These are phyloP conservation scores for Mycena latifolia DNA, from an alignment of 768 basidiomycete species.

Conservation along the genomic window DNA sequence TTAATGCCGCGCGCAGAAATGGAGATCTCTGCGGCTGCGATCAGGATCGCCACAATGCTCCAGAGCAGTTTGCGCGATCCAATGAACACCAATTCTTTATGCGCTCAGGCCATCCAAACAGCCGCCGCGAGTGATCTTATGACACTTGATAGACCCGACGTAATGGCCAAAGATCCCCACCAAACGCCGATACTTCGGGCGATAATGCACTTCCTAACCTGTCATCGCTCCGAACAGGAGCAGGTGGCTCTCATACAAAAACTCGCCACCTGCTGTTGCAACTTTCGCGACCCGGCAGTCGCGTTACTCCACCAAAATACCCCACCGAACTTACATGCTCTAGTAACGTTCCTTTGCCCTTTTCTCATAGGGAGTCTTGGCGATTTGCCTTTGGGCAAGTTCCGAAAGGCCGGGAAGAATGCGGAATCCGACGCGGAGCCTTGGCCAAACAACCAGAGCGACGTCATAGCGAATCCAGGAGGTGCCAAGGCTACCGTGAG, in stretches of 20 bases:
- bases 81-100: not conserved
- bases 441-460: too few species aligned
- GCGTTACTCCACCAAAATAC: not conserved
- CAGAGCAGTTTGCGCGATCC: slow-evolving; percentile 3
- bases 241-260: not conserved
- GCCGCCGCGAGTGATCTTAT: not conserved
- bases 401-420: too few species aligned
- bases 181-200: not conserved
- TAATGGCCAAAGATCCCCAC: not conserved
- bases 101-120: not conserved
- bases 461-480: not conserved
- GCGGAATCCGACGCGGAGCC: too few species aligned
- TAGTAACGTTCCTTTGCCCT: too few species aligned
- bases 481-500: not conserved
- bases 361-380: too few species aligned
- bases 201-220: slow-evolving; percentile 8
- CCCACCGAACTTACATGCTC: too few species aligned
- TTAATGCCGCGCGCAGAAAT: too few species aligned
- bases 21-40: too few species aligned
- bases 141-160: not conserved
- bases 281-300: not conserved
- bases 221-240: not conserved
- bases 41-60: too few species aligned
- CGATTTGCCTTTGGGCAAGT: too few species aligned
- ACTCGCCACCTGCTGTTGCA: not conserved